Conservation (phyloP, 495 filamentous ascomycete genomes). For the Eremomyces bilateralis region DNA sequence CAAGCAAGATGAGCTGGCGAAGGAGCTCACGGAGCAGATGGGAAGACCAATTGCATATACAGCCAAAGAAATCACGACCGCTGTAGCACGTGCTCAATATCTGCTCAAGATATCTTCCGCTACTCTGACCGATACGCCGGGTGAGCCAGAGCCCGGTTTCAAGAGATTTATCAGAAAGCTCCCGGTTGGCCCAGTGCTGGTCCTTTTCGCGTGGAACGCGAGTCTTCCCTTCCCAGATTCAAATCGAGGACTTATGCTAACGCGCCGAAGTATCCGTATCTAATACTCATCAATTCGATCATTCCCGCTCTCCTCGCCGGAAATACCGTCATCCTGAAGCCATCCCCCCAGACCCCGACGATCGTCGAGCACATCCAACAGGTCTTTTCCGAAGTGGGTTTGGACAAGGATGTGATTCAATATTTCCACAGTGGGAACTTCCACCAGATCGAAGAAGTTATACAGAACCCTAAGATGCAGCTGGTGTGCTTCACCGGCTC, state of each 20-base stretch:
- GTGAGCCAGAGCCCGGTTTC: constrained; percentile 67
- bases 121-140: constrained; percentile 48
- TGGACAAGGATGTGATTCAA: constrained; percentile 63
- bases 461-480: constrained; percentile 48
- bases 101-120: constrained; percentile 57
- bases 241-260: constrained; percentile 3
- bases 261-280: constrained; percentile 55
- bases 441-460: constrained; percentile 43
- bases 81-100: constrained; percentile 59
- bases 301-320: constrained; percentile 74
- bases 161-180: constrained; percentile 72
- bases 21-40: constrained; percentile 83
- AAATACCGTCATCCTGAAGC: constrained; percentile 78
- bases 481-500: constrained; percentile 88
- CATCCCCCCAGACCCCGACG: constrained; percentile 83
- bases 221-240: constrained; percentile 16
- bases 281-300: constrained; percentile 76
- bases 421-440: constrained; percentile 72
- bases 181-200: constrained; percentile 61
- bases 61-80: constrained; percentile 58
- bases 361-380: constrained; percentile 60
- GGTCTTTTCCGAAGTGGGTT: constrained; percentile 54
- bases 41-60: constrained; percentile 76
- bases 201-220: constrained; percentile 92
- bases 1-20: constrained; percentile 58